Percentiles rank a stretch among this genome's conserved stretches.
Conservation (phyloP, 495 filamentous ascomycete species). For the Glonium stellatum region DNA sequence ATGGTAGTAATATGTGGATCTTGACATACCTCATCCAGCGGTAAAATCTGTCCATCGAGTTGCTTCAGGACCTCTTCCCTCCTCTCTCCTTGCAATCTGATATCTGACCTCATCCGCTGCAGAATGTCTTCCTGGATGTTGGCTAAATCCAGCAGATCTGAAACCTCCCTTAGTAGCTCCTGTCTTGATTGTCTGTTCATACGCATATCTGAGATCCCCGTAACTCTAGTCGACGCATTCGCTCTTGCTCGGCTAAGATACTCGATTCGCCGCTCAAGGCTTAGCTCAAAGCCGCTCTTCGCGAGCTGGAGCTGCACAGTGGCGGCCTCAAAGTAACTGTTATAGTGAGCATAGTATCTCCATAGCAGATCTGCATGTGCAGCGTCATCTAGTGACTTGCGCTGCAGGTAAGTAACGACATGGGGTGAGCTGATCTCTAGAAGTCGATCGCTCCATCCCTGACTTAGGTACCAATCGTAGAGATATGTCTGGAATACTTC, state of each 20-base stretch:
- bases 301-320: conserved; percentile 77
- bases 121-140: conserved; percentile 92
- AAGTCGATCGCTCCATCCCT: conserved; percentile 75
- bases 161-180: conserved; percentile 69
- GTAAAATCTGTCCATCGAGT: conserved; percentile 67
- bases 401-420: conserved; percentile 78
- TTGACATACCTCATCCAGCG: conserved; percentile 62
- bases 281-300: conserved; percentile 66
- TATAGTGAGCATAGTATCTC: conserved; percentile 73
- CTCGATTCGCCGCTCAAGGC: conserved; percentile 72
- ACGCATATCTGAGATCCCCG: conserved; percentile 48
- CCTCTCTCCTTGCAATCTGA: conserved; percentile 54
- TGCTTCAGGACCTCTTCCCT: conserved; percentile 52
- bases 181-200: conserved; percentile 60
- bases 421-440: conserved; percentile 74
- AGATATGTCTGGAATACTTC: conserved; percentile 90
- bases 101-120: conserved; percentile 67
- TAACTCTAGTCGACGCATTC: conserved; percentile 70
- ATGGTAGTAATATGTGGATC: neutral
- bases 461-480: conserved; percentile 91
- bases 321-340: conserved; percentile 76
- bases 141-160: conserved; percentile 82
- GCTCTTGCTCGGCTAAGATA: conserved; percentile 82
- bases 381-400: conserved; percentile 58
- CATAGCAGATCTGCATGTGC: conserved; percentile 86